Conservation (phyloP, 2,329 filamentous ascomycete species). For the Alternaria arborescens region DNA sequence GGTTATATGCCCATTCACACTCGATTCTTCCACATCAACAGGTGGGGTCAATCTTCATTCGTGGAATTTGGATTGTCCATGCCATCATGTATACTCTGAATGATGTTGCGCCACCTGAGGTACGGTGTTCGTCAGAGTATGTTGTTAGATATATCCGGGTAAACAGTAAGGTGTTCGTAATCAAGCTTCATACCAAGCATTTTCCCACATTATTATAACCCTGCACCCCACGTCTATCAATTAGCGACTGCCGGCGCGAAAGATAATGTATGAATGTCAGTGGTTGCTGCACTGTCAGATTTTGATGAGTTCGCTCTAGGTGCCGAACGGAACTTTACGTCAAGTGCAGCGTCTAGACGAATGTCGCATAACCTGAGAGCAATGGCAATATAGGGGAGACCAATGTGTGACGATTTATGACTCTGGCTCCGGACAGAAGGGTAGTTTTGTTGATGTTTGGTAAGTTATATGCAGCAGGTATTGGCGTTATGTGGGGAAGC, state of each 20-base stretch:
- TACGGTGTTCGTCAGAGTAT: background rate
- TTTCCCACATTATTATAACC: constrained; percentile 19
- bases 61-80: background rate
- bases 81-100: background rate
- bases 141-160: background rate
- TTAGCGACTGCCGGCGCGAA: background rate
- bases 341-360: background rate
- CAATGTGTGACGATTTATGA: background rate
- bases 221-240: constrained; percentile 16
- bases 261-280: background rate
- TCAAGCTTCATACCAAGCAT: constrained; percentile 42
- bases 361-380: background rate
- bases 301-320: background rate
- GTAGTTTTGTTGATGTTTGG: background rate
- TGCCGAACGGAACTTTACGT: background rate
- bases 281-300: background rate
- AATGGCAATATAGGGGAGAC: background rate
- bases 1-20: background rate
- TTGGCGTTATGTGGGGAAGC: background rate
- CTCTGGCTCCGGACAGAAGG: background rate
- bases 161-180: constrained; percentile 17
- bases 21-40: background rate
- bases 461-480: background rate
- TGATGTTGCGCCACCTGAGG: accelerated
- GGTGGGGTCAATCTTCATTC: background rate